These are phyloP conservation scores for Rutstroemia sp. DNA, from an alignment of 2,329 filamentous ascomycete species.

Conservation along the genomic window DNA sequence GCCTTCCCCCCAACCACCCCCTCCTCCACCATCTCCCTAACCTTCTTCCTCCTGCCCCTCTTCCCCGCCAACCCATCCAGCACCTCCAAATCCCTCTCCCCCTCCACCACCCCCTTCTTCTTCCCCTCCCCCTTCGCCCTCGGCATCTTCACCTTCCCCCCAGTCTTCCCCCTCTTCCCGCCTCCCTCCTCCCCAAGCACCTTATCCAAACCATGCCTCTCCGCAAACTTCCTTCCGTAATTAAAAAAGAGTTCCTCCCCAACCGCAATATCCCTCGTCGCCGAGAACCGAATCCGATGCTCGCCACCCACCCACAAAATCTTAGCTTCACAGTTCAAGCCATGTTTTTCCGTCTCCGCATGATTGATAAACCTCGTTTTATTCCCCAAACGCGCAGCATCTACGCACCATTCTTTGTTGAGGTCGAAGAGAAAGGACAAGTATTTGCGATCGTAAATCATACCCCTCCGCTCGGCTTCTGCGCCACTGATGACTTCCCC, in stretches of 20 bases:
- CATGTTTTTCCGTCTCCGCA: constrained; percentile 52
- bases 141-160: constrained; percentile 2
- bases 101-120: constrained; percentile 19
- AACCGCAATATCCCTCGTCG: constrained; percentile 55
- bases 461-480: constrained; percentile 26
- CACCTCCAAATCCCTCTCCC: constrained; percentile 19
- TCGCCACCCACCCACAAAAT: constrained; percentile 69
- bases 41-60: constrained; percentile 6
- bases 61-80: constrained; percentile 17
- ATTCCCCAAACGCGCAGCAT: constrained; percentile 71
- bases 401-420: constrained; percentile 47
- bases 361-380: constrained; percentile 82
- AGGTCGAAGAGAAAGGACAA: constrained; percentile 44
- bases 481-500: constrained; percentile 57
- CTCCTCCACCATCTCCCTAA: neutral
- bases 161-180: too few relatives aligned
- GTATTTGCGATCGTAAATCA: constrained; percentile 31
- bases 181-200: constrained; percentile 25
- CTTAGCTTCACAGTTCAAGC: constrained; percentile 56
- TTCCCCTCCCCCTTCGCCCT: constrained; percentile 13
- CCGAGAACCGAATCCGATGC: constrained; percentile 68
- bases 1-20: neutral
- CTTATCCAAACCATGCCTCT: constrained; percentile 41
- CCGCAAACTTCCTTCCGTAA: constrained; percentile 64
- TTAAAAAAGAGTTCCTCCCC: constrained; percentile 79